Base-by-base conservation (phyloP, 352 stramenopile genomes). In the Globisporangium cylindrosporum region DNA sequence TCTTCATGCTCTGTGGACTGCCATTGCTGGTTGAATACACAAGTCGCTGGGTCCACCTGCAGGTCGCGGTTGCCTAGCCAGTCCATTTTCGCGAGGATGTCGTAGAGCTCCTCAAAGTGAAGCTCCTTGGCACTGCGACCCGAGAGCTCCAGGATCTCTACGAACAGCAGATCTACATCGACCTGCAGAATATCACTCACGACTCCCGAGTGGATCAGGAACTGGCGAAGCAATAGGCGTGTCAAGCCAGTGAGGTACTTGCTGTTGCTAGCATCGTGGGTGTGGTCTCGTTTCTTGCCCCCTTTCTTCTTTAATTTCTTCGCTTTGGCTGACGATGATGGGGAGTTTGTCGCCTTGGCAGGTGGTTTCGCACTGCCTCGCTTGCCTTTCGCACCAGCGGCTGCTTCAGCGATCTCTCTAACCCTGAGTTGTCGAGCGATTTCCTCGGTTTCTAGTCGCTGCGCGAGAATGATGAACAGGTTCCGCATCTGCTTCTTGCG, bases 381-480 rank as follows among this genome's bases (percentile, higher is more conserved):
- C 38, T n/a, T 68, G 41, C 24, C 32, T 8, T 67, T 71, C 0
- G 32, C 25, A 7, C 12, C 22, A 2, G 24, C 18, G 0, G 18
- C 25, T 2, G 41, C 48, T 5, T 63, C 67, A 14, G 62, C 62
- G 1, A 71, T 51, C 10, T 75, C 62, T 36, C 73, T 63, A 6
- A 69, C 36, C 29, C 60, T 67, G 15, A 73, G 59, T 12, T 55
- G 49, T 36, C 59, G 53, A 8, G 49, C 58, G 1, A 65, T 32
- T 5, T 78, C 65, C 7, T 74, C 66, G 1, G 60, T 56, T 20
- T 84, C 70, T 27, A 63, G 53, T 0, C 75, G 67, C 20, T 70
- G 67, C 2, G 84, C 75, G 12, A 91, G 71, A 34, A 73, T 63
- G 59, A 81, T 68, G 64, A 89, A 91, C 18, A 91, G 68, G 0